phyloP scores from a whole-genome alignment of 805 yeast species.

The Saturnispora diversa region DNA sequence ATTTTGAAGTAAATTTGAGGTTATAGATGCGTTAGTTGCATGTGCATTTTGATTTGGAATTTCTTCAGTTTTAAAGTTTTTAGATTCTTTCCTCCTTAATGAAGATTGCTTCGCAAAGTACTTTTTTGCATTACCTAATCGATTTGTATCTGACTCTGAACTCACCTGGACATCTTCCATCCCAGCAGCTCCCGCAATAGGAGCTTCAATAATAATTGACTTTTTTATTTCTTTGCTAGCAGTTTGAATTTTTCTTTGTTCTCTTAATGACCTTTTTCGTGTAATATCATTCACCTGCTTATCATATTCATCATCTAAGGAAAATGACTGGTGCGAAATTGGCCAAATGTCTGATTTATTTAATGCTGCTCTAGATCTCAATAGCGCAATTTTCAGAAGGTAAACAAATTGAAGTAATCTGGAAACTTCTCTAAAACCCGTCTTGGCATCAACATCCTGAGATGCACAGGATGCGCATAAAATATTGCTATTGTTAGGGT shows the following conservation, averaged over 20 bases:
- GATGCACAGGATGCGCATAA: conserved; percentile 59
- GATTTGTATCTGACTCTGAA: background rate
- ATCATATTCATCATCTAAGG: conserved; percentile 41
- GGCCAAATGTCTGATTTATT: conserved; percentile 1
- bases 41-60: conserved; percentile 16
- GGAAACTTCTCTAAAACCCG: conserved; percentile 56
- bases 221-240: conserved; percentile 53
- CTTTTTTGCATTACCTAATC: conserved; percentile 6
- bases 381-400: conserved; percentile 74
- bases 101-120: conserved; percentile 8
- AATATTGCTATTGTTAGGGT: conserved; percentile 31
- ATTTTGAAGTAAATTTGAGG: conserved; percentile 63
- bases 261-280: conserved; percentile 64
- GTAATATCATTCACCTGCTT: conserved; percentile 71
- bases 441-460: conserved; percentile 38
- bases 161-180: conserved; percentile 13
- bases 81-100: conserved; percentile 25
- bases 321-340: background rate
- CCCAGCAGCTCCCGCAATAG: conserved; percentile 37
- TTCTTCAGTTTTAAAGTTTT: conserved; percentile 25
- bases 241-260: conserved; percentile 46
- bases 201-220: conserved; percentile 59
- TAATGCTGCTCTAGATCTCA: conserved; percentile 53
- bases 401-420: conserved; percentile 68
- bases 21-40: conserved; percentile 34